A percentile compares a stretch with the other conserved stretches of the same genome.
Conservation (phyloP, 2,329 filamentous ascomycete genomes). For the Monascus ruber region DNA sequence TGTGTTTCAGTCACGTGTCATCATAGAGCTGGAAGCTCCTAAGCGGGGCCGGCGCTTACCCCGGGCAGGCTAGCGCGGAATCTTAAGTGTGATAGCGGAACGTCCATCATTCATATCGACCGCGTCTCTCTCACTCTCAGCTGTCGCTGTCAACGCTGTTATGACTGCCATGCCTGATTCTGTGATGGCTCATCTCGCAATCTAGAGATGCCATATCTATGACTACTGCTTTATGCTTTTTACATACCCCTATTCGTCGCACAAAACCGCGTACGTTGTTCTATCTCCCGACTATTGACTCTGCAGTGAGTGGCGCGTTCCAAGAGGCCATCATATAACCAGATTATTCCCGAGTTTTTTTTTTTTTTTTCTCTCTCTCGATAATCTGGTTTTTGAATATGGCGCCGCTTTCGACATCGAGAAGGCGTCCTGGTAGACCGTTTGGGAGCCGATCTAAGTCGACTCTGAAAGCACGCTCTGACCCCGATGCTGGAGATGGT, state of each 20-base stretch:
- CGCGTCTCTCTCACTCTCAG: background rate
- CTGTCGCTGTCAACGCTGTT: background rate
- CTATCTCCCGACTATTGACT: background rate
- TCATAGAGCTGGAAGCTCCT: too few species aligned
- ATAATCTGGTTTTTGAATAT: constrained; percentile 7
- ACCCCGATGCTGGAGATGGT: constrained; percentile 33
- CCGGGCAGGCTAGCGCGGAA: background rate
- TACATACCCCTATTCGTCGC: background rate
- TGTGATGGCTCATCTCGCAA: background rate
- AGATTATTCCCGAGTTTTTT: background rate
- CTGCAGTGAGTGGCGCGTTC: background rate
- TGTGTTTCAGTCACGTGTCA: too few species aligned
- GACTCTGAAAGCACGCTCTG: constrained; percentile 17
- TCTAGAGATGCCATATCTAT: background rate
- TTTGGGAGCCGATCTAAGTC: constrained; percentile 20
- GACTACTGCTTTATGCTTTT: background rate
- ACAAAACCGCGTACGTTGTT: background rate
- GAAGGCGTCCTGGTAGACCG: constrained; percentile 14
- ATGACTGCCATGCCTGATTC: background rate
- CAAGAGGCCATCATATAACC: background rate
- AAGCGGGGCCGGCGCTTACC: background rate
- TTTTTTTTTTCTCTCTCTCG: too few species aligned
- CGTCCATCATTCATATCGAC: too few species aligned
- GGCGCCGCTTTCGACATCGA: constrained; percentile 20
- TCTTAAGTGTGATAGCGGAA: background rate